These are phyloP conservation scores for Aspergillus egyptiacus DNA, from an alignment of 495 filamentous ascomycete species.

Conservation along the genomic window DNA sequence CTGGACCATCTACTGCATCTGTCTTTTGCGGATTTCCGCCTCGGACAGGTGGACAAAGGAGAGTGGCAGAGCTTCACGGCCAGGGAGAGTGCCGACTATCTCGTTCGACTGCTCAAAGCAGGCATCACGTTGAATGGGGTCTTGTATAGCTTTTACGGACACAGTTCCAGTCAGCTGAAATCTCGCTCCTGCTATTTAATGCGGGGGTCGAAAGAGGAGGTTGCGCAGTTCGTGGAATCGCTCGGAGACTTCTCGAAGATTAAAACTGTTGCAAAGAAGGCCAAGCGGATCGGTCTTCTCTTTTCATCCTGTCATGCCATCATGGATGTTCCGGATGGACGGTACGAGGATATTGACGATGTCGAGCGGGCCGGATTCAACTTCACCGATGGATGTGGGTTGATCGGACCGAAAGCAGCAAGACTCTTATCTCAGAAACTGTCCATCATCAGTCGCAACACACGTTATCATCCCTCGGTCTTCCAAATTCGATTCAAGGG, in stretches of 20 bases:
- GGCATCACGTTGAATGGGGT: background rate
- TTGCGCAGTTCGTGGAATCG: background rate
- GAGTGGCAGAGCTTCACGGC: background rate
- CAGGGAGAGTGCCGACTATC: background rate
- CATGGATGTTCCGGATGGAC: background rate
- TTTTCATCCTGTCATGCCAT: slow-evolving; percentile 1
- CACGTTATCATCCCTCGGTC: background rate
- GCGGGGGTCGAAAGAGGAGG: background rate
- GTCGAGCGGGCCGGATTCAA: background rate
- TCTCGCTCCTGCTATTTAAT: slow-evolving; percentile 2
- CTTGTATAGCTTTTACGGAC: slow-evolving; percentile 3
- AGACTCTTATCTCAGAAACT: background rate
- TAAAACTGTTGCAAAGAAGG: slow-evolving; percentile 1
- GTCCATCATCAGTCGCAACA: slow-evolving; percentile 1
- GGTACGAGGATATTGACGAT: slow-evolving; percentile 2
- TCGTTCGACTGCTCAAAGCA: background rate
- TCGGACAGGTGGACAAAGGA: background rate
- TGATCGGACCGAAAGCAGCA: background rate
- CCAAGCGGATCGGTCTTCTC: slow-evolving; percentile 1
- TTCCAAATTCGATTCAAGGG: slow-evolving; percentile 4
- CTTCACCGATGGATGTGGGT: slow-evolving; percentile 5
- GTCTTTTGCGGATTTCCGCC: background rate
- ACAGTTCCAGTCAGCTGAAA: slow-evolving; percentile 1
- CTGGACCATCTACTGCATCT: slow-evolving; percentile 1
- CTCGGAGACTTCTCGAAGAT: slow-evolving; percentile 1